Evolutionary conservation across 306 rosid species (phyloP).

Genomic region (Trichosanthes truncata): DNA sequence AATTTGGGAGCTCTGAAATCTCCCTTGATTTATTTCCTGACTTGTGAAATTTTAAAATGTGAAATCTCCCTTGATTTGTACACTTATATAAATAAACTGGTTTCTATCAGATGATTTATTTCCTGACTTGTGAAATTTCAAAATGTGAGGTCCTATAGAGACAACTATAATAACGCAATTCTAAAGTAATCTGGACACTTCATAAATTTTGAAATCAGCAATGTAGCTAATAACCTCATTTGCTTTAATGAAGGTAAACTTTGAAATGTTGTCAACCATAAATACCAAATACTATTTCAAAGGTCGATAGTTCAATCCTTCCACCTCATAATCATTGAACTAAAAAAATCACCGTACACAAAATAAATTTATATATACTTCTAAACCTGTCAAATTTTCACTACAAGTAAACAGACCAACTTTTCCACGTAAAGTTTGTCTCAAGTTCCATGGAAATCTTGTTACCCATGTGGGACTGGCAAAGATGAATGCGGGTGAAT

Average conservation of each 20-base stretch:
- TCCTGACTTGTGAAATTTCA: background rate
- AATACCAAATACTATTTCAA: too few species aligned
- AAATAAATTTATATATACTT: background rate
- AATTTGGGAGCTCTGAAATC: too few species aligned
- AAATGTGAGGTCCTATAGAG: background rate
- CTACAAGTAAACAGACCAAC: background rate
- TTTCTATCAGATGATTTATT: too few species aligned
- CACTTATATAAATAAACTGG: too few species aligned
- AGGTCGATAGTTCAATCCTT: too few species aligned
- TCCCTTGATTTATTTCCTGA: too few species aligned
- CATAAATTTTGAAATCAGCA: background rate
- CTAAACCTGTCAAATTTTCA: background rate
- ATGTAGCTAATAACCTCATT: background rate
- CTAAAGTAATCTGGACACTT: background rate
- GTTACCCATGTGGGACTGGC: background rate
- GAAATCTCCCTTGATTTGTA: too few species aligned
- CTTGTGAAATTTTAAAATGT: too few species aligned
- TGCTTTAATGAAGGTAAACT: background rate
- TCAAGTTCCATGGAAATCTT: background rate
- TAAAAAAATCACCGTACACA: background rate
- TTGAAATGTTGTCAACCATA: too few species aligned
- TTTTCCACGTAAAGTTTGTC: background rate
- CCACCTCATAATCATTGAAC: too few species aligned
- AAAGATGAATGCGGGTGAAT: background rate
- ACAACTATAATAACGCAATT: background rate